phyloP scores from a whole-genome alignment of 2,329 filamentous ascomycete genomes.

The Venturia aucupariae region DNA sequence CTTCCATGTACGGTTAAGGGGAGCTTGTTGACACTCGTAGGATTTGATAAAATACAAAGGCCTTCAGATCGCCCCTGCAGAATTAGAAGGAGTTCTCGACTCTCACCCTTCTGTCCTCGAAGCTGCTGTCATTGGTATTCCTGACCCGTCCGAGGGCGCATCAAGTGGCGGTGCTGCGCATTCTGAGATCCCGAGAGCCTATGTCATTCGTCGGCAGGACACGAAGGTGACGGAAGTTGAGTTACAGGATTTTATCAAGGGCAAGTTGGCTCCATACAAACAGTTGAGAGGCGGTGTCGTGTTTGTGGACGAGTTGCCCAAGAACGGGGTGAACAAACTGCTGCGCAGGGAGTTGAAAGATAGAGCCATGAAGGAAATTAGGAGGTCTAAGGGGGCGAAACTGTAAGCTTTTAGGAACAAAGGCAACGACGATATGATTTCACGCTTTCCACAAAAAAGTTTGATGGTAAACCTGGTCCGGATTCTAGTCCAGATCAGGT shows the following conservation, averaged over 20 bases:
- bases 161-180: background rate
- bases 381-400: constrained; percentile 1
- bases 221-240: constrained; percentile 18
- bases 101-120: constrained; percentile 33
- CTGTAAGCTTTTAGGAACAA: background rate
- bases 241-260: constrained; percentile 24
- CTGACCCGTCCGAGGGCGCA: background rate
- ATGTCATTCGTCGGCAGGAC: constrained; percentile 29
- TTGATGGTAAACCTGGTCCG: background rate
- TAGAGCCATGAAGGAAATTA: constrained; percentile 19
- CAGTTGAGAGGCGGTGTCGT: constrained; percentile 24
- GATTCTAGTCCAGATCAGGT: background rate
- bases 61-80: constrained; percentile 41
- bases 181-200: constrained; percentile 33
- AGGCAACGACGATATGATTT: background rate
- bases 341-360: constrained; percentile 25
- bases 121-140: constrained; percentile 37
- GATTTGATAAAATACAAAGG: constrained; percentile 43
- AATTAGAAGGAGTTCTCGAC: constrained; percentile 37
- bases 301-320: constrained; percentile 25
- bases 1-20: too few species aligned
- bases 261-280: constrained; percentile 31
- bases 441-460: background rate
- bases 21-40: constrained; percentile 11
- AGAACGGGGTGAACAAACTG: constrained; percentile 27